phyloP scores from a whole-genome alignment of 768 basidiomycete species.

The Ramaria sp. region DNA sequence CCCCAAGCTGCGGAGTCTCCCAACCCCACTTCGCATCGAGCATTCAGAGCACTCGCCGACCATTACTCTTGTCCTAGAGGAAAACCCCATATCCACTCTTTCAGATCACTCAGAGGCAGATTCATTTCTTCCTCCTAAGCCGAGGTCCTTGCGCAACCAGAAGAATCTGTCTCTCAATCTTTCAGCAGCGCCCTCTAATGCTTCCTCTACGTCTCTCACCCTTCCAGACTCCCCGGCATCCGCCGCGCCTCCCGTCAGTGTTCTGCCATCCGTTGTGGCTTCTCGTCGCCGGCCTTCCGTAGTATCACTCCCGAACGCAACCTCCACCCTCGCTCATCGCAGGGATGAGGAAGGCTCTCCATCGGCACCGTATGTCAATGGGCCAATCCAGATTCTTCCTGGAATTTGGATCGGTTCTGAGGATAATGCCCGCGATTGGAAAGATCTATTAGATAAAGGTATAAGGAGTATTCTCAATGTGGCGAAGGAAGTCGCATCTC shows the following conservation, averaged over 20 bases:
- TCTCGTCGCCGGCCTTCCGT: constrained; percentile 54
- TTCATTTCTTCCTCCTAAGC: constrained; percentile 26
- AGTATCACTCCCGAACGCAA: constrained; percentile 51
- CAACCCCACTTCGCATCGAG: constrained; percentile 48
- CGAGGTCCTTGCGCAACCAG: constrained; percentile 50
- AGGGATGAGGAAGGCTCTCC: constrained; percentile 51
- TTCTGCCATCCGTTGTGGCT: constrained; percentile 22
- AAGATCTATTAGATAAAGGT: constrained; percentile 51
- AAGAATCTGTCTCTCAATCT: constrained; percentile 67
- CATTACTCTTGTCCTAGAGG: constrained; percentile 37
- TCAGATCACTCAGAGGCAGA: constrained; percentile 46
- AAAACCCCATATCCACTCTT: constrained; percentile 34
- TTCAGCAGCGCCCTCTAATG: constrained; percentile 40
- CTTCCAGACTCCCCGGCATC: constrained; percentile 21
- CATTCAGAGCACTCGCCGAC: constrained; percentile 37
- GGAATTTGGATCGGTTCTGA: constrained; percentile 86
- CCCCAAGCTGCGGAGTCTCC: constrained; percentile 41
- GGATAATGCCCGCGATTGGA: constrained; percentile 83
- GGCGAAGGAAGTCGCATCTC: constrained; percentile 80
- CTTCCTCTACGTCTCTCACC: constrained; percentile 39
- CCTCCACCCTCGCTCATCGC: constrained; percentile 43
- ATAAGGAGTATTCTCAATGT: constrained; percentile 84
- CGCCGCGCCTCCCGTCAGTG: constrained; percentile 22
- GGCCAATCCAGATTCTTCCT: constrained; percentile 77
- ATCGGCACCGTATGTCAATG: constrained; percentile 62